Evolutionary conservation across 2,329 filamentous ascomycete species (phyloP).

Genomic region (Cercospora brassicicola): DNA sequence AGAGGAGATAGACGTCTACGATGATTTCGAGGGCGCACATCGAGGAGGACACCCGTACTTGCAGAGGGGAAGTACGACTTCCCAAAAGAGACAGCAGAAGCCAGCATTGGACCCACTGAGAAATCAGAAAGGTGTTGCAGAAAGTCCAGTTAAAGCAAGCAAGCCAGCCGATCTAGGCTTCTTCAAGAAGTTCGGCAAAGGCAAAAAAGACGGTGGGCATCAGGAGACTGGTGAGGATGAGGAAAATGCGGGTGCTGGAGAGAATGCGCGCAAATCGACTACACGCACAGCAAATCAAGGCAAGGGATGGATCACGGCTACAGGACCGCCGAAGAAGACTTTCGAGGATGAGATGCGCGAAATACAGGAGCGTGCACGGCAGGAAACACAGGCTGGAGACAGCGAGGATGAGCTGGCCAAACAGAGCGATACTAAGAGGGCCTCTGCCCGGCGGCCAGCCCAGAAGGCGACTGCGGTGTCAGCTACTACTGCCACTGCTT

Average conservation of each 20-base stretch:
- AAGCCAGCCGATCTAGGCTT: conserved; percentile 23
- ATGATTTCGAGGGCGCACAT: conserved; percentile 48
- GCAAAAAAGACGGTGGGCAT: not conserved
- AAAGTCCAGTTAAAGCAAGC: conserved; percentile 10
- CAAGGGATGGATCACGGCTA: conserved; percentile 16
- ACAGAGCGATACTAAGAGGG: conserved; percentile 3
- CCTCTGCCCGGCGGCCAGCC: conserved; percentile 5
- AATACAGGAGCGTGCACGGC: conserved; percentile 30
- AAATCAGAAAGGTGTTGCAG: conserved; percentile 15
- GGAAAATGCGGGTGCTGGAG: not conserved
- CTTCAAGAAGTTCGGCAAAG: conserved; percentile 34
- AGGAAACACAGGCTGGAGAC: conserved; percentile 24
- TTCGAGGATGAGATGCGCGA: conserved; percentile 39
- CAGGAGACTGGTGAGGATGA: not conserved
- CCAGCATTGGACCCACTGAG: conserved; percentile 27
- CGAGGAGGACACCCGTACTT: not conserved
- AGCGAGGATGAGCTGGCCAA: conserved; percentile 25
- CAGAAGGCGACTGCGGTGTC: conserved; percentile 1
- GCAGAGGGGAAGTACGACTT: not conserved
- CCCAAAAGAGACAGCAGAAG: not conserved
- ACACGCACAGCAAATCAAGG: not conserved
- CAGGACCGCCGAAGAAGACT: conserved; percentile 33
- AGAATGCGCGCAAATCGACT: not conserved
- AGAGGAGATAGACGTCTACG: conserved; percentile 41
- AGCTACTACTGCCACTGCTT: not conserved